phyloP scores from a whole-genome alignment of 106 monocot genomes.

The Posidonia australis region DNA sequence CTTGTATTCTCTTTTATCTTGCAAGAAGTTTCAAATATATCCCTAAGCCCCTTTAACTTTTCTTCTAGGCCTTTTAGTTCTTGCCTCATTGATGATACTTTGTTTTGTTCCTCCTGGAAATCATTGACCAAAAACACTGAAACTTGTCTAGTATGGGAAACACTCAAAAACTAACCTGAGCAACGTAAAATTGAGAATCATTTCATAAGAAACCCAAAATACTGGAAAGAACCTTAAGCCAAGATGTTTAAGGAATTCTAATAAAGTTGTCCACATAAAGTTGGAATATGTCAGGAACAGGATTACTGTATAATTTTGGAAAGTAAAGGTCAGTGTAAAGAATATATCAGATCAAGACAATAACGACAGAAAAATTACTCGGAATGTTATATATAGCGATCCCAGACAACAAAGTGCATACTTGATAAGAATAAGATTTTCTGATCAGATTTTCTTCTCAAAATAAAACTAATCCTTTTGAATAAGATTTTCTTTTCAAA shows the following conservation, averaged over 20 bases:
- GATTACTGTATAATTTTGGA: not conserved
- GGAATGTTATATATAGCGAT: no score
- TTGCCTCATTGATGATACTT: constrained; percentile 6
- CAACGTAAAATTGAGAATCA: no score
- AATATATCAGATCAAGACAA: not conserved
- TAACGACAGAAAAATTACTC: not conserved
- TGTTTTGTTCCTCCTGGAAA: constrained; percentile 7
- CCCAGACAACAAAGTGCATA: no score
- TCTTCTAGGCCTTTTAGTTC: constrained; percentile 9
- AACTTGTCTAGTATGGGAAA: not conserved
- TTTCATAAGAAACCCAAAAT: no score
- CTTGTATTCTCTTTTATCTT: not conserved
- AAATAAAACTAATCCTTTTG: no score
- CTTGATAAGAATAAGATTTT: no score
- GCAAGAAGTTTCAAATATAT: constrained; percentile 3
- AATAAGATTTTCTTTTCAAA: no score
- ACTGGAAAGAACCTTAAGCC: not conserved
- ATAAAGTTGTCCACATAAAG: not conserved
- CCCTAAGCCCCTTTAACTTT: constrained; percentile 2
- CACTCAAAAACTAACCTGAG: no score
- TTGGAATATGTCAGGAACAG: constrained; percentile 1
- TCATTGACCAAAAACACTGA: not conserved
- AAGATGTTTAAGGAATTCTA: no score
- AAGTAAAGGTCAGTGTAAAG: not conserved
- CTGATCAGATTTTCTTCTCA: no score